A percentile compares a stretch with the other conserved stretches of the same genome.
Conservation (phyloP, 1,139 yeast genomes). For the Sugiyamaella sp. region DNA sequence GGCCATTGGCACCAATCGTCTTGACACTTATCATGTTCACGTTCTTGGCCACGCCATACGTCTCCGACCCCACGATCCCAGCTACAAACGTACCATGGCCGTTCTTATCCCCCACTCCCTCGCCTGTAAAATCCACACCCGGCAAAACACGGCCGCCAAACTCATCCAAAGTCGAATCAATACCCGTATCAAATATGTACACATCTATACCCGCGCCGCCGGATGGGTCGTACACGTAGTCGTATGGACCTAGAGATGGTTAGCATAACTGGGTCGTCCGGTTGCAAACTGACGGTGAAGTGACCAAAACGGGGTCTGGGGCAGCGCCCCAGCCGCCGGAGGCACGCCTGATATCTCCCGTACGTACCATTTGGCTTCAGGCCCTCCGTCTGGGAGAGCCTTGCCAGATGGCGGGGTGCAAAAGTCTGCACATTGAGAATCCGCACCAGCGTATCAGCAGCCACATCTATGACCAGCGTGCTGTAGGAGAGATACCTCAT, state of each 20-base stretch:
- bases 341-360: no score
- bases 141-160: conserved; percentile 61
- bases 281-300: no score
- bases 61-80: conserved; percentile 77
- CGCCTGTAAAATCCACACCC: conserved; percentile 66
- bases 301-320: no score
- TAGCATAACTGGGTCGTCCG: not conserved
- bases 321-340: no score
- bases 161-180: conserved; percentile 57
- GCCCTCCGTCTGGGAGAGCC: conserved; percentile 56
- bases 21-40: conserved; percentile 69
- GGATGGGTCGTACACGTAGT: conserved; percentile 48
- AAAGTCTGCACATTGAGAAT: conserved; percentile 47
- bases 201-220: conserved; percentile 62
- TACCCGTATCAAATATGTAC: conserved; percentile 78
- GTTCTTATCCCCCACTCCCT: conserved; percentile 62
- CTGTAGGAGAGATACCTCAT: conserved; percentile 32
- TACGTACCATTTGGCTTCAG: conserved; percentile 39
- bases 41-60: conserved; percentile 79
- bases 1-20: conserved; percentile 64
- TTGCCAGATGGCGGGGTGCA: conserved; percentile 71
- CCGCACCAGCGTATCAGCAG: conserved; percentile 36
- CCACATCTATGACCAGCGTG: conserved; percentile 37
- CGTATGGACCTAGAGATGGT: conserved; percentile 31
- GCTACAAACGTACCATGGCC: conserved; percentile 91